These are phyloP conservation scores for Botryotinia calthae DNA, from an alignment of 2,329 filamentous ascomycete genomes.

Conservation along the genomic window DNA sequence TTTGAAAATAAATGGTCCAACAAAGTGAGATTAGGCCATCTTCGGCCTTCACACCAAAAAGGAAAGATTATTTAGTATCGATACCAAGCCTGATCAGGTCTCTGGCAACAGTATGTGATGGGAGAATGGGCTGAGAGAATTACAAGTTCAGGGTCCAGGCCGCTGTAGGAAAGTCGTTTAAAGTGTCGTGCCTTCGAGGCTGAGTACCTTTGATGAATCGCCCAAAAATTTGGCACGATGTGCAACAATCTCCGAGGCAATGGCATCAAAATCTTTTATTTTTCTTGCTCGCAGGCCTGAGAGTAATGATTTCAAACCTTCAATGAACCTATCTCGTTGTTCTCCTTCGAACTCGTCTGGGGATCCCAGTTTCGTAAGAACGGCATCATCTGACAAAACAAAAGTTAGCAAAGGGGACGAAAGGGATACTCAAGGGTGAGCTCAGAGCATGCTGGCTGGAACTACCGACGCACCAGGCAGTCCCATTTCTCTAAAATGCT, in stretches of 20 bases:
- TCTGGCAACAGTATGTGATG: conserved; percentile 21
- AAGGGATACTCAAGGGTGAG: conserved; percentile 31
- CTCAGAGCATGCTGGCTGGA: conserved; percentile 29
- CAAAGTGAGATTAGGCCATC: not conserved
- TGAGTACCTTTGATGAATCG: conserved; percentile 62
- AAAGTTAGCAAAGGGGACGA: conserved; percentile 43
- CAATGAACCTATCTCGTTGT: conserved; percentile 59
- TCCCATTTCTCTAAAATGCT: conserved; percentile 76
- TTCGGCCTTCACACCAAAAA: conserved; percentile 5
- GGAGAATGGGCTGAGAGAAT: conserved; percentile 25
- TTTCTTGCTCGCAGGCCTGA: conserved; percentile 57
- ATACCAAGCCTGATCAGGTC: conserved; percentile 22
- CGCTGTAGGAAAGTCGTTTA: conserved; percentile 25
- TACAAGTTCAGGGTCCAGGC: conserved; percentile 29
- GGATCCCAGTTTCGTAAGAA: conserved; percentile 69
- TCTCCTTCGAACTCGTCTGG: conserved; percentile 62
- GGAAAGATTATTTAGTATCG: not conserved
- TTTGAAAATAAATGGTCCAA: conserved; percentile 14
- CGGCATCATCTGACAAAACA: conserved; percentile 60
- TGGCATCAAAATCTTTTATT: conserved; percentile 63
- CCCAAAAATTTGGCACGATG: conserved; percentile 63
- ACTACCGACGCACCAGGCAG: conserved; percentile 67
- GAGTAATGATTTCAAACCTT: conserved; percentile 60
- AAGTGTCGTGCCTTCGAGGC: conserved; percentile 45
- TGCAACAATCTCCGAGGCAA: conserved; percentile 64